Base-by-base conservation (phyloP, 208 protist species). In the Leishmania tropica region DNA sequence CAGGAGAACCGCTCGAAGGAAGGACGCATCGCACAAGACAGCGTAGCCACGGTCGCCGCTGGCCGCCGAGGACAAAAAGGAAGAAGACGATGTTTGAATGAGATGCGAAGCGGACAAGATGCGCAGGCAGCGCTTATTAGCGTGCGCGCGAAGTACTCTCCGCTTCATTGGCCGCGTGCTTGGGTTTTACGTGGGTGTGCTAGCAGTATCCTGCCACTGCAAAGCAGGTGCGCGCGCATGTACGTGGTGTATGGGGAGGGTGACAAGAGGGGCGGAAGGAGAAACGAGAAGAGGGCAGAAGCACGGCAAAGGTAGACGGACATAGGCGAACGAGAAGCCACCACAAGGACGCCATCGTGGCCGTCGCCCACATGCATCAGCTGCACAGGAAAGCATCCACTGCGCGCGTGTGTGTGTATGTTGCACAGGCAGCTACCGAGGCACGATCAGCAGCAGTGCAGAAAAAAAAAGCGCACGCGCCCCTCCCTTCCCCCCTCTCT, bases 1-100 rank as follows among this genome's bases (percentile, higher is more conserved):
- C 53, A 90, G 78, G 1, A 91, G 70, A n/a, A 94, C 75, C 7
- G 90, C 86, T 71, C 93, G 90, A 4, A 97, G 78, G 80, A 97
- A 97, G 1, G 93, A 97, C 17, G 93, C 83, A 76, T 97, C 93
- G 71, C 91, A 94, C 60, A 97, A 78, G 11, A 97, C 80, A 47
- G 89, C 85, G 80, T 89, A 93, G 31, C 64, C 71, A 78, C 87
- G 84, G 13, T 83, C 81, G 24, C 53, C 53, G 53, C 17, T 24
- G 31, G 31, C 21, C 68, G 78, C 31, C 53, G 78, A 51, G 19
- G 42, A 10, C 28, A 13, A 47, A 15, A 13, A 35, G 1, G 31
- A 6, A 15, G 65, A 56, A 8, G 45, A 24, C 47, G 76, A 19
- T 19, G 74, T 81, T 28, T 76, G 75, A 42, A 97, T 87, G 4